These are phyloP conservation scores for Hanseniaspora occidentalis DNA, from an alignment of 805 yeast genomes.

Conservation along the genomic window DNA sequence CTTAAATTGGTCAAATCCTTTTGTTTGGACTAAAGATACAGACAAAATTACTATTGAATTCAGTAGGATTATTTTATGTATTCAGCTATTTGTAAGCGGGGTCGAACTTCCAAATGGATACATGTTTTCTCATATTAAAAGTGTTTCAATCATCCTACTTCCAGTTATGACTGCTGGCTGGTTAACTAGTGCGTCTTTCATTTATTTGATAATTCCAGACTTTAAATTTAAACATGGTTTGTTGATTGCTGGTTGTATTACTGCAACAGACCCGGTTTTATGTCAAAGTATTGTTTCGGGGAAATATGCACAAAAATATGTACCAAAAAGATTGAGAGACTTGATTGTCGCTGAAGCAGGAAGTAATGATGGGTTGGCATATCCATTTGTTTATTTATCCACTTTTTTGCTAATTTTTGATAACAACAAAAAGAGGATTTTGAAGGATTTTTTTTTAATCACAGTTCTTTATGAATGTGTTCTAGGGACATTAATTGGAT, in stretches of 20 bases:
- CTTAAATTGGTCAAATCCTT: slow-evolving; percentile 71
- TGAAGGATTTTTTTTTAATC: slow-evolving; percentile 67
- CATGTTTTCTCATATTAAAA: slow-evolving; percentile 72
- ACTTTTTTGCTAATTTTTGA: slow-evolving; percentile 53
- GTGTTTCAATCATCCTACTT: slow-evolving; percentile 58
- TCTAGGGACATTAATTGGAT: slow-evolving; percentile 68
- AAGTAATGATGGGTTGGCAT: slow-evolving; percentile 93
- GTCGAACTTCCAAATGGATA: slow-evolving; percentile 86
- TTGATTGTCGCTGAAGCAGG: slow-evolving; percentile 71
- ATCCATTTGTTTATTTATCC: slow-evolving; percentile 72
- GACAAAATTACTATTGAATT: slow-evolving; percentile 75
- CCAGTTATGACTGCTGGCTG: slow-evolving; percentile 91
- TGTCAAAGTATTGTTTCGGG: slow-evolving; percentile 94
- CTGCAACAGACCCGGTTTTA: slow-evolving; percentile 91
- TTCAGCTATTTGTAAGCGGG: slow-evolving; percentile 88
- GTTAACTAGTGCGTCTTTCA: slow-evolving; percentile 68
- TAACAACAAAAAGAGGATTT: slow-evolving; percentile 35
- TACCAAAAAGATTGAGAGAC: slow-evolving; percentile 76
- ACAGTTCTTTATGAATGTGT: slow-evolving; percentile 73
- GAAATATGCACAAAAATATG: slow-evolving; percentile 59
- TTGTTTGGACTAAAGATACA: slow-evolving; percentile 43
- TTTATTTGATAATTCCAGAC: slow-evolving; percentile 67
- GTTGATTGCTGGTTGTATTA: slow-evolving; percentile 72
- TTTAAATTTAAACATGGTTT: slow-evolving; percentile 61
- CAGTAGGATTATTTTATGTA: slow-evolving; percentile 67